These are phyloP conservation scores for Isoetes engelmannii DNA, from an alignment of 83 land plant species.

Conservation along the genomic window DNA sequence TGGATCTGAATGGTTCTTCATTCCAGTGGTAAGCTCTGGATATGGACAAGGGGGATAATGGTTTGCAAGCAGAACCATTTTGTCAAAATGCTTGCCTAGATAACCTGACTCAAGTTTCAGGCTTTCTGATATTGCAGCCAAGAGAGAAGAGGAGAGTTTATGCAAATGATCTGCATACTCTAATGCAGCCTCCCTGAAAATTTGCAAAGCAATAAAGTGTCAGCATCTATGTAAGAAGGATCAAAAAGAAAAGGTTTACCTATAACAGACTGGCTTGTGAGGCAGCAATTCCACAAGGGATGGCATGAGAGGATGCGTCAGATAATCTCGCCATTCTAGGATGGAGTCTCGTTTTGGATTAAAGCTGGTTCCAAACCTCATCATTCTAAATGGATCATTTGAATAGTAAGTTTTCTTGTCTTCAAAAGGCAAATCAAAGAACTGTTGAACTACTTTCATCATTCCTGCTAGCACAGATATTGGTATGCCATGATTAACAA, in stretches of 20 bases:
- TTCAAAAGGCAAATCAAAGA: background rate
- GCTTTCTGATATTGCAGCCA: background rate
- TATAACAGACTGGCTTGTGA: background rate
- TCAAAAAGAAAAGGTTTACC: background rate
- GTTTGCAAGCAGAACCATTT: background rate
- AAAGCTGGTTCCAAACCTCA: background rate
- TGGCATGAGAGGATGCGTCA: background rate
- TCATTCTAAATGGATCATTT: background rate
- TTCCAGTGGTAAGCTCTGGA: constrained; percentile 10
- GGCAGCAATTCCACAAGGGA: background rate
- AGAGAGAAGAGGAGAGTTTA: background rate
- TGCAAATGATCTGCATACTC: background rate
- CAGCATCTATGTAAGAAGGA: background rate
- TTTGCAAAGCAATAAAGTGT: background rate
- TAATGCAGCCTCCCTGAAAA: background rate
- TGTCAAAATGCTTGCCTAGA: background rate
- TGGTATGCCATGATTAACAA: background rate
- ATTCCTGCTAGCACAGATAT: background rate
- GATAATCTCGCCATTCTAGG: constrained; percentile 1
- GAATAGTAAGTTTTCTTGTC: background rate
- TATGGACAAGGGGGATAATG: background rate
- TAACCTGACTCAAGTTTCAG: background rate
- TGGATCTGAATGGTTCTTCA: constrained; percentile 13
- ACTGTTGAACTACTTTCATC: background rate
- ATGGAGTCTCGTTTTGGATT: background rate